phyloP scores from a whole-genome alignment of 305 asterid species.

The Solanum hybrid region DNA sequence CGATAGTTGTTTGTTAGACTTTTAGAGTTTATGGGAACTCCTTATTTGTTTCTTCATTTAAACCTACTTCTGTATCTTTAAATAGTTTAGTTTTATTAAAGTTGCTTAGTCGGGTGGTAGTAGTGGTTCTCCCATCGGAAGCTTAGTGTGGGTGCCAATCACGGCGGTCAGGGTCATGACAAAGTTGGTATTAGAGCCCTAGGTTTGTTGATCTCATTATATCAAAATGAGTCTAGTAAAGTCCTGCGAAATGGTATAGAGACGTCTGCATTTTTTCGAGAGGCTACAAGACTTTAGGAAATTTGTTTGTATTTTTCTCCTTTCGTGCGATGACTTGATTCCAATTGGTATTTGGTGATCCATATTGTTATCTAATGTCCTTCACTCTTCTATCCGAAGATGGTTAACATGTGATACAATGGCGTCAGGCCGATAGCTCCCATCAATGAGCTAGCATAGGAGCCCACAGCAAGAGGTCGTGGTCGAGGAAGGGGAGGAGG shows the following conservation, averaged over 20 bases:
- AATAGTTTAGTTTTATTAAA: too few species aligned
- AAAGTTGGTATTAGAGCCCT: not conserved
- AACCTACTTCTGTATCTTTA: too few species aligned
- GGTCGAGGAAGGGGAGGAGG: not conserved
- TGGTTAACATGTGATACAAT: not conserved
- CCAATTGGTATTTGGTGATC: not conserved
- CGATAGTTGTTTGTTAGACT: not conserved
- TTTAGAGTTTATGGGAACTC: not conserved
- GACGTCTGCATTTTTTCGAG: not conserved
- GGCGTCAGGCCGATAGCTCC: too few species aligned
- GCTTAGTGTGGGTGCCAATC: not conserved
- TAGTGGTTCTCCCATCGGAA: too few species aligned
- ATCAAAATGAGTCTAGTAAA: not conserved
- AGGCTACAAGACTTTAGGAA: not conserved
- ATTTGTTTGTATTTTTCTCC: too few species aligned
- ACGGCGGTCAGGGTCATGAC: not conserved
- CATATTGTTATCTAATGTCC: not conserved
- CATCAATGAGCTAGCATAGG: too few species aligned
- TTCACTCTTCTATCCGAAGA: too few species aligned
- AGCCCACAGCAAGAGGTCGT: not conserved
- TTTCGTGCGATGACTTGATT: not conserved
- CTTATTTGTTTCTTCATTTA: not conserved
- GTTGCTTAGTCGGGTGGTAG: not conserved
- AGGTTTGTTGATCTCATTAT: too few species aligned
- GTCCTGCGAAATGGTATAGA: rapidly evolving